phyloP scores from a whole-genome alignment of 208 protist genomes.

The Trypanosoma cruzi region DNA sequence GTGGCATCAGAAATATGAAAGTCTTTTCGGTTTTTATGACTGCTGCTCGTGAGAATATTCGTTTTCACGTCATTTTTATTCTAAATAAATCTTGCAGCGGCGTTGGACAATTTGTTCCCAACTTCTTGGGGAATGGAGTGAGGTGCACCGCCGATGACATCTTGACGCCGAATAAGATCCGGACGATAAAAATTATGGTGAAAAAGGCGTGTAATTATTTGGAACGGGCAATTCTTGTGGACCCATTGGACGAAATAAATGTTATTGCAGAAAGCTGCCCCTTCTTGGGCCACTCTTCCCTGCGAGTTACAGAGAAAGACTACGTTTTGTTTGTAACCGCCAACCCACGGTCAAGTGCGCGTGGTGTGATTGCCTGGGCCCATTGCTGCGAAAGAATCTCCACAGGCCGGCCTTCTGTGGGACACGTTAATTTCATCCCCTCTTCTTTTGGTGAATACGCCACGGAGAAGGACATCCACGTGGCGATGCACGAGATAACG shows the following conservation, averaged over 20 bases:
- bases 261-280: slow-evolving; percentile 26
- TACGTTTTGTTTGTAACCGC: slow-evolving; percentile 53
- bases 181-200: slow-evolving; percentile 18
- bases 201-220: slow-evolving; percentile 29
- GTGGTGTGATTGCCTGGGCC: slow-evolving; percentile 38
- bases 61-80: slow-evolving; percentile 29
- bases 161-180: slow-evolving; percentile 34
- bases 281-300: slow-evolving; percentile 4
- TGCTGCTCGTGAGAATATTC: slow-evolving; percentile 20
- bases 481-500: slow-evolving; percentile 58
- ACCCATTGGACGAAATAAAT: slow-evolving; percentile 20
- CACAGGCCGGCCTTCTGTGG: slow-evolving; percentile 42
- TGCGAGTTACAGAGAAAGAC: slow-evolving; percentile 31
- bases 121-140: slow-evolving; percentile 17
- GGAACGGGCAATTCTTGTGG: slow-evolving; percentile 30
- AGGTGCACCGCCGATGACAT: slow-evolving; percentile 38
- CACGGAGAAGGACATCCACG: slow-evolving; percentile 3
- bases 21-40: not conserved
- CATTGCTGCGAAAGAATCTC: slow-evolving; percentile 21
- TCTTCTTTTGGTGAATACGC: slow-evolving; percentile 17
- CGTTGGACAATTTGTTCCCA: slow-evolving; percentile 25
- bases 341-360: slow-evolving; percentile 14
- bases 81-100: slow-evolving; percentile 27
- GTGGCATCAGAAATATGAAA: too few species aligned
- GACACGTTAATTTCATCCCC: slow-evolving; percentile 73